These are phyloP conservation scores for Mesembryanthemum crystallinum DNA, from an alignment of 148 eudicot genomes.

Conservation along the genomic window DNA sequence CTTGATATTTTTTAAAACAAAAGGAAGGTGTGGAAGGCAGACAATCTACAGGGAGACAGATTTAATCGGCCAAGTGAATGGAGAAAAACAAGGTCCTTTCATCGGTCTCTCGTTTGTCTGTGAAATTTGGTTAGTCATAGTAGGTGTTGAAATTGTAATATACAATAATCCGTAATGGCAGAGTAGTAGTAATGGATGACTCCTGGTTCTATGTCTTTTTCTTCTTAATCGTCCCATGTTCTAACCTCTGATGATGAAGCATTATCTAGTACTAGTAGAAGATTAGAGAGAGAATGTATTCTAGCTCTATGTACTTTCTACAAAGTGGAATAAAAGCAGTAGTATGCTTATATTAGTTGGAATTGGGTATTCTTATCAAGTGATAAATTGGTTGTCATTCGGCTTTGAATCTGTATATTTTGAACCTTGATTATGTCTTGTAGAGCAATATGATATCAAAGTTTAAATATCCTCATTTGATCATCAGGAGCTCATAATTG, in stretches of 20 bases:
- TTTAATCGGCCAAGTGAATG: not conserved
- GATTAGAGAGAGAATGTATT: not conserved
- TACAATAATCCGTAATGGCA: not conserved
- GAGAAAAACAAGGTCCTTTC: not conserved
- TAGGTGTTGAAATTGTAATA: constrained; percentile 1
- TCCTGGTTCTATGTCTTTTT: not conserved
- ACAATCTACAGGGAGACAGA: not conserved
- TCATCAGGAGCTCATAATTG: not conserved
- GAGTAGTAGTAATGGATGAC: not conserved
- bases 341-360: constrained; percentile 7
- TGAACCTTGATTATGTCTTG: not conserved
- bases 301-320: not conserved
- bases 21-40: constrained; percentile 9
- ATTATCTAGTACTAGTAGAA: not conserved
- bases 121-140: not conserved
- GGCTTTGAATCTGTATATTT: not conserved
- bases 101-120: not conserved
- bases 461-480: too few relatives aligned
- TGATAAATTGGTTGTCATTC: not conserved
- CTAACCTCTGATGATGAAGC: not conserved
- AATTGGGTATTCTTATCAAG: not conserved
- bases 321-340: not conserved
- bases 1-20: constrained; percentile 7
- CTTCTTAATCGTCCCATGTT: not conserved
- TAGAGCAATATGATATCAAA: not conserved